These are phyloP conservation scores for Eimeria praecox DNA, from an alignment of 169 alveolate species.

Conservation along the genomic window DNA sequence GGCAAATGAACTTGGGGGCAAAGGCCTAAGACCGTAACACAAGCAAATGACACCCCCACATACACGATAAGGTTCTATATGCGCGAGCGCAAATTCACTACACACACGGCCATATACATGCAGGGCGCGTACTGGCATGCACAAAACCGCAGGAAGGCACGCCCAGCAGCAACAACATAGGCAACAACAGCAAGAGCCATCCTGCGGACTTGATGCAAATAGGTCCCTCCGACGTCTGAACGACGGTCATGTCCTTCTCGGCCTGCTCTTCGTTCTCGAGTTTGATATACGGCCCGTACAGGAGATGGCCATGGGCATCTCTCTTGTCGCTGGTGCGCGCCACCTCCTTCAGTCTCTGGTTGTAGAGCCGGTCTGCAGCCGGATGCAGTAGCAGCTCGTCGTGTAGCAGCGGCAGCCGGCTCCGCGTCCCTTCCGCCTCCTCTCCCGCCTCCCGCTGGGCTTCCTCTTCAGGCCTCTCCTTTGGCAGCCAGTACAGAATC, in stretches of 20 bases:
- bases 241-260: conserved; percentile 70
- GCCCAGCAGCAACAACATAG: conserved; percentile 4
- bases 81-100: neutral
- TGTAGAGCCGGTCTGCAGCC: conserved; percentile 72
- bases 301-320: conserved; percentile 42
- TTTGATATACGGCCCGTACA: conserved; percentile 81
- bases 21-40: conserved; percentile 56
- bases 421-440: conserved; percentile 36
- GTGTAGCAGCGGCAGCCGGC: conserved; percentile 81
- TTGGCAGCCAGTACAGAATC: conserved; percentile 79
- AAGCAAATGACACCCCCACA: neutral
- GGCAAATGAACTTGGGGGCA: conserved; percentile 74
- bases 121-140: neutral
- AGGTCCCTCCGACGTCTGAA: conserved; percentile 75
- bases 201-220: conserved; percentile 80
- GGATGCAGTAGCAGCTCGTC: conserved; percentile 82
- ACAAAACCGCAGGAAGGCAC: neutral
- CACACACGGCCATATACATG: neutral
- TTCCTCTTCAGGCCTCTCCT: conserved; percentile 30
- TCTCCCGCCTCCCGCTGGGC: conserved; percentile 58
- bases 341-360: conserved; percentile 77
- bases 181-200: neutral
- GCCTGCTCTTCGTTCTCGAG: conserved; percentile 69
- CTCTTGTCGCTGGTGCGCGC: conserved; percentile 70
- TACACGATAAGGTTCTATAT: neutral